Base-by-base conservation (phyloP, 2,329 filamentous ascomycete species). In the Corynespora cassiicola region DNA sequence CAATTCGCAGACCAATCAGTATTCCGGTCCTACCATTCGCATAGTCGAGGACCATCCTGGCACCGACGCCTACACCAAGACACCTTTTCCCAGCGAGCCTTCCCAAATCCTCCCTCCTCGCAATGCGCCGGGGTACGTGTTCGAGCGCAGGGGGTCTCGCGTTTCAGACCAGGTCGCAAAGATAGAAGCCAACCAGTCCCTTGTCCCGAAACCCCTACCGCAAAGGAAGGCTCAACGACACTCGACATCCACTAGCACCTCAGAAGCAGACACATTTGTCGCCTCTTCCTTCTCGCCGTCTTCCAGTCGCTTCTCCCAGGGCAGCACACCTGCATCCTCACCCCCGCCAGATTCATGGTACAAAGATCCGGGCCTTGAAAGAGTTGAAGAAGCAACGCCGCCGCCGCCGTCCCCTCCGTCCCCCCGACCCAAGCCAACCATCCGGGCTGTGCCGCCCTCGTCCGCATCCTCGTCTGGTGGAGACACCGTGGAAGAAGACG, bases 91-190 rank as follows among this genome's bases (percentile, higher is more conserved):
- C 29, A 65, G 57, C 41, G 58, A 67, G 46, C 57, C 68, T 31
- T 66, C 68, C 36, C 69, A 71, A 31, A 58, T 70, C 41, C 55
- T 71, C 39, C 56, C 62, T 31, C 64, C 67, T 56, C 66, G 59
- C 52, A 61, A 62, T 54, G 52, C 49, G 46, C 61, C 59, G 39
- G 65, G 65, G 45, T 68, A 66, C 45, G 53, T 54, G 57, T 67
- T 69, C 60, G 65, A 67, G 54, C 54, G 54, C 56, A 59, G 57
- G 50, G 66, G 55, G 39, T 54, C 51, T 53, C 58, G 56, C 39
- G 68, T 71, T 71, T 71, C 68, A 69, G 62, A 59, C 61, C 43
- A 39, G 19, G 61, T 68, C 47, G 61, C 67, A 44, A 66, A 62
- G 47, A 57, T 66, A 42, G 60, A 69, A 49, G 51, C 64, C 43